These are phyloP conservation scores for Withania somnifera DNA, from an alignment of 305 asterid genomes.

Conservation along the genomic window DNA sequence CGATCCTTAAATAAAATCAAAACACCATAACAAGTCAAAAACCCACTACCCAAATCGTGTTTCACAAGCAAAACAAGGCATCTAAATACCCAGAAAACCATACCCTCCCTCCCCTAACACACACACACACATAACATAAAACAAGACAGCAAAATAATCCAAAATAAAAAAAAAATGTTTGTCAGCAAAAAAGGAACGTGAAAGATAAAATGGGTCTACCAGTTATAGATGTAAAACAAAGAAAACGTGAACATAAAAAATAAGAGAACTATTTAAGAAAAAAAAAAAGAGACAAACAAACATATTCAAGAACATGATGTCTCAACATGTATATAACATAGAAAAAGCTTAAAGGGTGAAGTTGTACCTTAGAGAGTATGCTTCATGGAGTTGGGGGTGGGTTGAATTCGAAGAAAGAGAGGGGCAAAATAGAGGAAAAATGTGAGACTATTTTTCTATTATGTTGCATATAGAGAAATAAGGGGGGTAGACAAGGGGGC, in stretches of 20 bases:
- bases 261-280: background rate
- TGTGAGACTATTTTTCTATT: slow-evolving; percentile 5
- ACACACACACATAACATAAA: background rate
- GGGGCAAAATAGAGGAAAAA: slow-evolving; percentile 6
- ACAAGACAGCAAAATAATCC: background rate
- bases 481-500: background rate
- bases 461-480: slow-evolving; percentile 2
- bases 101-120: no score
- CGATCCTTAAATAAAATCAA: slow-evolving; percentile 21
- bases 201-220: slow-evolving; percentile 24
- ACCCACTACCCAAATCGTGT: slow-evolving; percentile 22
- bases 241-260: slow-evolving; percentile 20
- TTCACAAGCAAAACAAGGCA: slow-evolving; percentile 15
- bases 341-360: slow-evolving; percentile 2
- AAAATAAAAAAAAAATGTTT: background rate
- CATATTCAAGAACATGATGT: slow-evolving; percentile 2
- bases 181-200: slow-evolving; percentile 11
- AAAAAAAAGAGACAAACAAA: background rate
- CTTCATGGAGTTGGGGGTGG: slow-evolving; percentile 9
- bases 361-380: slow-evolving; percentile 18
- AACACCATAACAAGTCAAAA: slow-evolving; percentile 10
- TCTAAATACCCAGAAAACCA: background rate
- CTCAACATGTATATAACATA: slow-evolving; percentile 1
- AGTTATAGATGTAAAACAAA: slow-evolving; percentile 24
- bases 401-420: slow-evolving; percentile 21